Evolutionary conservation across 768 basidiomycete genomes (phyloP), one percentile per base, ranked within the genome.

Genomic region (Suillus cothurnatus): DNA sequence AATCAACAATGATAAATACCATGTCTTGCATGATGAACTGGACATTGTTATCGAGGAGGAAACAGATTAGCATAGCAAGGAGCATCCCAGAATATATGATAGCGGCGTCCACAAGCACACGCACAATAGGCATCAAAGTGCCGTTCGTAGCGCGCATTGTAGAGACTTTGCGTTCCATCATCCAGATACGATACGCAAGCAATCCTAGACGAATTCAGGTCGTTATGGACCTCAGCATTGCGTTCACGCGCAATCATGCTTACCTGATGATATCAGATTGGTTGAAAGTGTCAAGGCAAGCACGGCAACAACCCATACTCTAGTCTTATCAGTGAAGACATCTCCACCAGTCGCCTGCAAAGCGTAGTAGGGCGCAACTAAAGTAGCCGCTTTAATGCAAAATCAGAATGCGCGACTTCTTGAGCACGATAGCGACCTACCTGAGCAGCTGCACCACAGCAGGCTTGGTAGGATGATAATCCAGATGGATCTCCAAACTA

Each of bases 401-500:
- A n/a, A 28, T 39, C 6, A 59, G 31, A 45, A 19, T 21, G 14
- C 7, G 36, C 8, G 1, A 60, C 6, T 31, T 9, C 3, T 19
- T 45, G 49, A n/a, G n/a, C 43, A n/a, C 14, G 5, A 32, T 59
- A n/a, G 38, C 17, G 49, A 41, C 19, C 64, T 26, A 26, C 67
- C 47, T 41, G 61, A 38, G 60, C 55, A 34, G 38, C 56, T 45
- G 52, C n/a, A 43, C 61, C 61, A 65, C 47, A 66, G 41, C 17
- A 66, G 17, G 12, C 62, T 32, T 12, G 61, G 67, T 32, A 68
- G 34, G 8, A 68, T 43, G 47, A 68, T 62, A 32, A 66, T 8
- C 28, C 21, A 63, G 11, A 36, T 2, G 9, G 66, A 66, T 50
- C 61, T 56, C 67, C 67, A 68, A n/a, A 68, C 67, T 6, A 63